phyloP scores from a whole-genome alignment of 768 basidiomycete species.

The Lentinula sp. region DNA sequence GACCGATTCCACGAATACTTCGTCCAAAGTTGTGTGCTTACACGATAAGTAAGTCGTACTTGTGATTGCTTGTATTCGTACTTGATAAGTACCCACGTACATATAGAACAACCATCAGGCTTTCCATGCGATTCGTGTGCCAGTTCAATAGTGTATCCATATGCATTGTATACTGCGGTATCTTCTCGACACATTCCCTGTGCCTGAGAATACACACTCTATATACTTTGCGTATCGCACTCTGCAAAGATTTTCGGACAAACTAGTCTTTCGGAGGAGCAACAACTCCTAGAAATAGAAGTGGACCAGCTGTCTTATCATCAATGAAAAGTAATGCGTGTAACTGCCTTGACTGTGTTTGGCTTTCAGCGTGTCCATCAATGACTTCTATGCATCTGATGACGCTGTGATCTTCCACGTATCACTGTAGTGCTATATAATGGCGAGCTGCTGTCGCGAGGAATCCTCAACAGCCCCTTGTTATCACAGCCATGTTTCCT shows the following conservation, averaged over 20 bases:
- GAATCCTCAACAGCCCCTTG: not conserved
- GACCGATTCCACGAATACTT: constrained; percentile 91
- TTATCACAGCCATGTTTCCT: not conserved
- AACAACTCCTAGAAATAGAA: not conserved
- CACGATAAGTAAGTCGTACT: not conserved
- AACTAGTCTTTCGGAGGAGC: not conserved
- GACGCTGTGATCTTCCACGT: not conserved
- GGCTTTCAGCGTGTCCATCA: not conserved
- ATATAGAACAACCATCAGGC: not conserved
- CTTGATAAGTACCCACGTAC: not conserved
- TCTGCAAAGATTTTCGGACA: not conserved
- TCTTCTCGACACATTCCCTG: not conserved
- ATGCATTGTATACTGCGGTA: not conserved
- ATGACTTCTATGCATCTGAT: not conserved
- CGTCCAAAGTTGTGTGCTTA: constrained; percentile 64
- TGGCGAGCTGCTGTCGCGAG: not conserved
- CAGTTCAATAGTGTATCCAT: not conserved
- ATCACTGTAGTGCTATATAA: not conserved
- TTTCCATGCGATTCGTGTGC: not conserved
- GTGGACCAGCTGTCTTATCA: not conserved
- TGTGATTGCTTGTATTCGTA: not conserved
- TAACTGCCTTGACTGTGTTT: not conserved
- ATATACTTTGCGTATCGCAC: not conserved
- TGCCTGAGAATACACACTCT: not conserved
- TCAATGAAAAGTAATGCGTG: not conserved